Evolutionary conservation across 768 basidiomycete genomes (phyloP).

Genomic region (Xerocomellus dryophilus): DNA sequence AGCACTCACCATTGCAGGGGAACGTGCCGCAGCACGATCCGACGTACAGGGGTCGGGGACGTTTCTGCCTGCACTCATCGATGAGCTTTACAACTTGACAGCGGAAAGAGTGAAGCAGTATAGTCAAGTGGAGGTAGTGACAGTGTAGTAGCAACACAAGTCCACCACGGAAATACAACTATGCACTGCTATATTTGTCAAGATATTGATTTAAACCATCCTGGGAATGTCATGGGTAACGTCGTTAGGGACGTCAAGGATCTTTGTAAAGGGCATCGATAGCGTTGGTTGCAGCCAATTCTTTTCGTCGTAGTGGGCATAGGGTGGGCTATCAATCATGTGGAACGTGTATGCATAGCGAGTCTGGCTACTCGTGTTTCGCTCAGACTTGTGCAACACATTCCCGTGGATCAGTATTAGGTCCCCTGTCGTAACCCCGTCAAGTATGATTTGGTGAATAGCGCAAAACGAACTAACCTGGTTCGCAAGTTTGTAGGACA

Average conservation of each 20-base stretch:
- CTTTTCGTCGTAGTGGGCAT: constrained; percentile 78
- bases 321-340: constrained; percentile 77
- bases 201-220: background rate
- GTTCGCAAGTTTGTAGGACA: constrained; percentile 66
- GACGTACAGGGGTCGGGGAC: constrained; percentile 63
- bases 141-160: background rate
- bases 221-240: background rate
- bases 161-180: background rate
- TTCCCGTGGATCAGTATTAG: constrained; percentile 92
- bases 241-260: constrained; percentile 38
- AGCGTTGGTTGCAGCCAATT: constrained; percentile 93
- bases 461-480: constrained; percentile 44
- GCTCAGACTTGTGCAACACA: constrained; percentile 89
- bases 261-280: constrained; percentile 74
- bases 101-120: constrained; percentile 33
- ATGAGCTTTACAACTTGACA: constrained; percentile 51
- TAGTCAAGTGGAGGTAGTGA: constrained; percentile 30
- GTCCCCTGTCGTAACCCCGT: constrained; percentile 52
- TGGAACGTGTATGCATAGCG: constrained; percentile 96
- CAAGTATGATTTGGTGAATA: background rate
- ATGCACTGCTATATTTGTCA: background rate
- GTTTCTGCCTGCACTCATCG: constrained; percentile 63
- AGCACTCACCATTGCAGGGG: constrained; percentile 58
- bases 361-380: constrained; percentile 75
- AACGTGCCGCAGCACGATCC: constrained; percentile 48